Base-by-base conservation (phyloP, 768 basidiomycete species). In the Xanthoconium stramineum region DNA sequence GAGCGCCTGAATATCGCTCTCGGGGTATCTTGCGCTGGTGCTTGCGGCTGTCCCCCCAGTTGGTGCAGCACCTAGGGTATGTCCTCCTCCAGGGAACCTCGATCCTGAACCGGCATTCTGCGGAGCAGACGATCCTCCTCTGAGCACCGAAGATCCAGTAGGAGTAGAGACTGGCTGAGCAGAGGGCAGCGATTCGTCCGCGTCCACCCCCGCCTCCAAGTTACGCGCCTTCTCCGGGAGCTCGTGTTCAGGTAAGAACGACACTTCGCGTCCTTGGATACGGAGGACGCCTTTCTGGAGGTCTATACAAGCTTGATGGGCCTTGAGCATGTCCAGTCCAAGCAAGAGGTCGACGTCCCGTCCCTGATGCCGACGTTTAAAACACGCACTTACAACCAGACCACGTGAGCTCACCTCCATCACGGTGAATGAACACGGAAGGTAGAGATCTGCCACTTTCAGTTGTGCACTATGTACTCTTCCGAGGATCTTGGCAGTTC, bases 281-380 rank as follows among this genome's bases (percentile, higher is more conserved):
- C 93, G 83, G 20, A 99, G 83, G 13, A 90, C 89, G 61, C 86
- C 84, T 71, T 93, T 93, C 63, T 86, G 79, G 24, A 99, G 82
- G 72, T 99, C 97, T 70, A 99, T 98, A 66, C 86, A 91, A 6
- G 94, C 96, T 68, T 97, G 94, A 69, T 98, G 91, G 0, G 94
- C 91, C 72, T 94, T 98, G 58, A 98, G 83, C 97, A 98, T 98
- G 79, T 99, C 97, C n/a, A 99, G 81, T 8, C 97, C 97, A 40
- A 99, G 87, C 4, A 99, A 78, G n/a, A 99, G 84, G 67, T 98
- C 96, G 45, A 98, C 94, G 55, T 90, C 86, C 33, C 86, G 83
- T 37, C 94, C 94, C 90, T 94, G 55, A 17, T 10, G 29, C n/a
- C 49, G 14, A 20, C 4, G 12, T 35, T 12, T 7, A 13, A 17